Percentiles rank a stretch among this genome's conserved stretches.
Evolutionary conservation across 768 basidiomycete species (phyloP).

Genomic region (Phanerodontia chrysosporium): DNA sequence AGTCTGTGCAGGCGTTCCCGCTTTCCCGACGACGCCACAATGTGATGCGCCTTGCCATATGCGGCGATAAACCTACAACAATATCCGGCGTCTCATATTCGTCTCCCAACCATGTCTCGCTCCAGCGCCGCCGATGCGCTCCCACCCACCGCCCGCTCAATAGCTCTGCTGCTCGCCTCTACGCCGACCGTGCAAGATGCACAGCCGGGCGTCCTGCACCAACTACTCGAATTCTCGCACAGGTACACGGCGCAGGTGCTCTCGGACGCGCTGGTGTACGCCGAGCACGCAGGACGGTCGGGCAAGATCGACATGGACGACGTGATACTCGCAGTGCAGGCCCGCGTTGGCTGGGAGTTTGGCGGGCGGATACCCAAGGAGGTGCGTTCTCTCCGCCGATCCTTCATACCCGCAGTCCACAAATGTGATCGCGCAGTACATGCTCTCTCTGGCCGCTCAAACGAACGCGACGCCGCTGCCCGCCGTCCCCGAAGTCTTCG

Average conservation of each 20-base stretch:
- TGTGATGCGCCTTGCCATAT: neutral
- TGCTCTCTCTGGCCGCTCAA: constrained; percentile 75
- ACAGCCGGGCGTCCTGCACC: constrained; percentile 82
- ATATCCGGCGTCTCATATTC: neutral
- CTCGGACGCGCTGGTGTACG: constrained; percentile 82
- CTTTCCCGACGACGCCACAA: neutral
- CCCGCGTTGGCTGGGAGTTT: constrained; percentile 90
- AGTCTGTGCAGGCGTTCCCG: neutral
- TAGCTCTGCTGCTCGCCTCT: constrained; percentile 78
- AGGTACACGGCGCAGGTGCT: constrained; percentile 80
- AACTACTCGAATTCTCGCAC: constrained; percentile 83
- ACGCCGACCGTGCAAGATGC: constrained; percentile 83
- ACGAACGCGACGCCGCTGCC: constrained; percentile 80
- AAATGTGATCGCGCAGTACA: constrained; percentile 44
- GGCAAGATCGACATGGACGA: constrained; percentile 85
- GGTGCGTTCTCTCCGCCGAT: constrained; percentile 38
- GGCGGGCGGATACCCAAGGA: constrained; percentile 87
- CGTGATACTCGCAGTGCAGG: constrained; percentile 75
- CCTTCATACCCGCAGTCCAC: neutral
- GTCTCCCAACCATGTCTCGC: constrained; percentile 34
- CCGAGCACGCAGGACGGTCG: constrained; percentile 76
- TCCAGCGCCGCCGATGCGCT: constrained; percentile 53
- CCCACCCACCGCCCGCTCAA: constrained; percentile 81
- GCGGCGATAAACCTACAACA: neutral
- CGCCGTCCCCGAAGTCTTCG: constrained; percentile 84